These are phyloP conservation scores for Pythium utonaiense DNA, from an alignment of 352 stramenopile genomes.

Conservation along the genomic window DNA sequence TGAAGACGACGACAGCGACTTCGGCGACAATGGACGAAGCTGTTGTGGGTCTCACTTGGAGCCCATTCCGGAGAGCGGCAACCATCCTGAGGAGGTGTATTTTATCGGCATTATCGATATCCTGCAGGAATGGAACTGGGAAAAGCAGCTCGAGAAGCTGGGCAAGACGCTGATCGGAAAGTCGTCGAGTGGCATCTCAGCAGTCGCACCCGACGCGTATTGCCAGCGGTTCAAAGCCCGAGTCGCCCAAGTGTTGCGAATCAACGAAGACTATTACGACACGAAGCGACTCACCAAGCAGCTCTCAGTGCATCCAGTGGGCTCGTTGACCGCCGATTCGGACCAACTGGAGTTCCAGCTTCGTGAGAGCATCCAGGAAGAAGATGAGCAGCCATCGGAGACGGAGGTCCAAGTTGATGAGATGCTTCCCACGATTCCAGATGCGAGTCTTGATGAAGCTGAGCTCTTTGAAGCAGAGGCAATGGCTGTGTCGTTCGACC, in stretches of 20 bases:
- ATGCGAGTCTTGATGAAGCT: not conserved
- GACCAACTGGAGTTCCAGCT: constrained; percentile 15
- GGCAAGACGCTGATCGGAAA: constrained; percentile 74
- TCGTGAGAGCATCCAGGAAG: not conserved
- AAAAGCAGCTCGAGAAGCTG: constrained; percentile 71
- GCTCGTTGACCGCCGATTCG: not conserved
- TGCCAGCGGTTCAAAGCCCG: constrained; percentile 63
- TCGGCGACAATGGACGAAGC: not conserved
- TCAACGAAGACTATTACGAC: constrained; percentile 11
- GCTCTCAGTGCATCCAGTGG: constrained; percentile 7
- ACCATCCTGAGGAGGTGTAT: constrained; percentile 58
- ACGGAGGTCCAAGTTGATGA: not conserved
- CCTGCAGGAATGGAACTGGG: constrained; percentile 79
- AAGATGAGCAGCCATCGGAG: not conserved
- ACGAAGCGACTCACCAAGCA: constrained; percentile 18
- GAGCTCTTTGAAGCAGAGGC: constrained; percentile 16
- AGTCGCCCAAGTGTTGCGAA: constrained; percentile 43
- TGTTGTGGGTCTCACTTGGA: constrained; percentile 23
- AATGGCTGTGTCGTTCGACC: constrained; percentile 15
- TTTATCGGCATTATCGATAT: constrained; percentile 87
- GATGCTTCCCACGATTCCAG: not conserved
- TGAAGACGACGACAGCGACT: constrained; percentile 5
- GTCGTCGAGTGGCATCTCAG: constrained; percentile 59
- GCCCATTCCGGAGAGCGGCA: constrained; percentile 19
- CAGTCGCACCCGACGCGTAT: constrained; percentile 57